Conservation (phyloP, 2,329 filamentous ascomycete species). For the Chaetomium globosum region DNA sequence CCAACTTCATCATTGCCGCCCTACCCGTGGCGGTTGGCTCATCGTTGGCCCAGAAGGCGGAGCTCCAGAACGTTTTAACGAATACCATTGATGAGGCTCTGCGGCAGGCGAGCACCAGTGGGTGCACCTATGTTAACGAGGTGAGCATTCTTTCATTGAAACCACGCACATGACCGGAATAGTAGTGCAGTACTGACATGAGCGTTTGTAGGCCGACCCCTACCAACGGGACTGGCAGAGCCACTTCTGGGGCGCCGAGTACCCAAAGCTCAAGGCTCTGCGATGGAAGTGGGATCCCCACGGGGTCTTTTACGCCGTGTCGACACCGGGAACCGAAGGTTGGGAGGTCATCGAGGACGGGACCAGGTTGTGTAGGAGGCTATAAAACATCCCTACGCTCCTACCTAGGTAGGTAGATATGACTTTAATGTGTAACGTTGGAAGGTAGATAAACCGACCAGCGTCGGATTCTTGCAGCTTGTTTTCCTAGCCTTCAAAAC, state of each 20-base stretch:
- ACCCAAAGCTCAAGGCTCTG: conserved; percentile 42
- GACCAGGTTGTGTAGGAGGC: conserved; percentile 45
- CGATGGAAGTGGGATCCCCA: conserved; percentile 50
- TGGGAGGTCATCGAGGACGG: conserved; percentile 48
- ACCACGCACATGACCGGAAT: too few relatives aligned
- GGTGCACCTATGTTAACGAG: conserved; percentile 52
- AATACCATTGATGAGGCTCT: conserved; percentile 45
- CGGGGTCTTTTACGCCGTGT: conserved; percentile 48
- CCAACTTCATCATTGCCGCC: conserved; percentile 42
- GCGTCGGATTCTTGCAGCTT: background rate
- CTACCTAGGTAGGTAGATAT: too few relatives aligned
- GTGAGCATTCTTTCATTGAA: conserved; percentile 24
- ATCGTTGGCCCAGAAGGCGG: conserved; percentile 47
- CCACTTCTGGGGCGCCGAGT: conserved; percentile 47
- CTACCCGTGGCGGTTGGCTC: conserved; percentile 43
- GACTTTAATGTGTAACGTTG: too few relatives aligned
- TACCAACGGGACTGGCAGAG: conserved; percentile 44
- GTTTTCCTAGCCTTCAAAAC: background rate
- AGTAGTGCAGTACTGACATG: background rate
- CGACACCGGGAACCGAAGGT: conserved; percentile 49
- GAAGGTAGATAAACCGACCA: too few relatives aligned
- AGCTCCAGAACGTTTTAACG: conserved; percentile 45
- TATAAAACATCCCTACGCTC: conserved; percentile 20
- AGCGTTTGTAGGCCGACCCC: conserved; percentile 32
- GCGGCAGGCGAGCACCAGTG: conserved; percentile 43